These are phyloP conservation scores for Firmiana major DNA, from an alignment of 345 rosid species.

Conservation along the genomic window DNA sequence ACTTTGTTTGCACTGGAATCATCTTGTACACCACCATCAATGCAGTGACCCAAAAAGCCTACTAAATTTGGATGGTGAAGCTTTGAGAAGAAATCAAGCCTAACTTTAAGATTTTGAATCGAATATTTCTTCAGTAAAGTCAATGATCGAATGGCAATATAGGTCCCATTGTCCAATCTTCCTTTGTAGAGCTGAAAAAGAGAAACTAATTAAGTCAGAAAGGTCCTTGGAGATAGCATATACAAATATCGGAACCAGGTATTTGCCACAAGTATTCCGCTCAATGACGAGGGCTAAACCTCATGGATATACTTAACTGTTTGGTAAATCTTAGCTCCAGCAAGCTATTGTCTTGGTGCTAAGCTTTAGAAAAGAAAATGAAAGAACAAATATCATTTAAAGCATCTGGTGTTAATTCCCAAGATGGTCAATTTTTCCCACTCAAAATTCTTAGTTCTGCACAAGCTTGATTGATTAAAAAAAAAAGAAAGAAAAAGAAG, in stretches of 20 bases:
- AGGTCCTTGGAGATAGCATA: conserved; percentile 4
- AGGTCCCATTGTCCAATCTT: conserved; percentile 70
- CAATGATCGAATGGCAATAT: conserved; percentile 61
- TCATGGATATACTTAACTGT: not conserved
- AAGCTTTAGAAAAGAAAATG: not conserved
- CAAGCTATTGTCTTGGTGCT: not conserved
- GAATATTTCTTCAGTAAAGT: conserved; percentile 59
- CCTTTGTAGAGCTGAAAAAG: conserved; percentile 76
- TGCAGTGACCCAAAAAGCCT: conserved; percentile 79
- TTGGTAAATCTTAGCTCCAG: not conserved
- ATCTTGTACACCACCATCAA: conserved; percentile 42
- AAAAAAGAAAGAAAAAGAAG: too few relatives aligned
- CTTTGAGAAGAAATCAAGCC: conserved; percentile 74
- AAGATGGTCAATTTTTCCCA: not conserved
- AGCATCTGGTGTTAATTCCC: not conserved
- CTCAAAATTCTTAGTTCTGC: not conserved
- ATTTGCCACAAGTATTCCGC: not conserved
- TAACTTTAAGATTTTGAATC: conserved; percentile 61
- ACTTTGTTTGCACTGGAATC: conserved; percentile 44
- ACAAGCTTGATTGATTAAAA: not conserved
- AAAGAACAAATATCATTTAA: not conserved
- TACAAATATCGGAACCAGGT: not conserved
- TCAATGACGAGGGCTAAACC: not conserved
- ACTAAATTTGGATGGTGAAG: conserved; percentile 94
- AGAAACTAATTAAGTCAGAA: conserved; percentile 12